Base-by-base conservation (phyloP, 2,329 filamentous ascomycete genomes). In the Aspergillus quadrilineatus region DNA sequence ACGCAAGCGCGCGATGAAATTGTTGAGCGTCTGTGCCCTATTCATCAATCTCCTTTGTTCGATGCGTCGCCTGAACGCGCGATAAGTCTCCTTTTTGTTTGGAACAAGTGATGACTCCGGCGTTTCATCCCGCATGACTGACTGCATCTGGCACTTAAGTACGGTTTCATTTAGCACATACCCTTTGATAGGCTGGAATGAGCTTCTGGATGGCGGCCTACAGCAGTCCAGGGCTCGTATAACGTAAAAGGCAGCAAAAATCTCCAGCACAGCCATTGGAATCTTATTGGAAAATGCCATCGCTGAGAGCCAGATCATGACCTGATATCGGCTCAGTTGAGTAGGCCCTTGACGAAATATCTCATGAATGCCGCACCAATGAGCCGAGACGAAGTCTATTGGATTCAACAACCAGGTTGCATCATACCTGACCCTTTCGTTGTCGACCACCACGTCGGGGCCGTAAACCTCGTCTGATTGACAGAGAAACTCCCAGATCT, bases 221-320 rank as follows among this genome's bases (percentile, higher is more conserved):
- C 55, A 48, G 8, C n/a, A 55, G 26, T 12, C 53, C 51, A 48
- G 55, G 9, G 48, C 26, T 6, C 53, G 50, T 17, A 59, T 15
- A 34, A 61, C 56, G 48, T 63, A 58, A 4, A 68, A 37, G 4
- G 62, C 47, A 15, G 63, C 60, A 22, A 69, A 10, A 7, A 49
- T 57, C 34, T 66, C 55, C 8, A 71, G 28, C 14, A 69, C 57
- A 15, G 50, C 34, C 60, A 69, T 66, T 30, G 66, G 53, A 10
- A 58, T 30, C n/a, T 60, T 44, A 9, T 62, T 46, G 2, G 64
- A 58, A 52, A 68, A 70, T 1, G 66, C 66, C 57, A 72, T 49
- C 6, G 64, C 62, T 30, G 65, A 62, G 26, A 73, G 56, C 66
- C 63, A 69, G 10, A 67, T 63, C 65, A 72, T 70, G 8, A 71